phyloP scores from a whole-genome alignment of 1,284 basidiomycete species.

The Trametes versicolor region DNA sequence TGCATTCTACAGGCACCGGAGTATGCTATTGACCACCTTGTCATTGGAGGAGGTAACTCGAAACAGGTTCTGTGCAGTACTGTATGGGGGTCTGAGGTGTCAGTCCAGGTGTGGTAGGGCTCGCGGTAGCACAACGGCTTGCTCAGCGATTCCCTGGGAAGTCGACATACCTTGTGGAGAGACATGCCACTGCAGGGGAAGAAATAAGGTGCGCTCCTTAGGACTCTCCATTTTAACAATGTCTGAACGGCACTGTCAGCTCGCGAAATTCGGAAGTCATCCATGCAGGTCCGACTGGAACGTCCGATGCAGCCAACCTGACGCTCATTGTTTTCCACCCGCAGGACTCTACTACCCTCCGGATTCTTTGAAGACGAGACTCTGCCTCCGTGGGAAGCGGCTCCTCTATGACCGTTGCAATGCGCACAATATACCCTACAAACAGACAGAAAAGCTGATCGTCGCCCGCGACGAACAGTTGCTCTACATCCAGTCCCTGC shows the following conservation, averaged over 20 bases:
- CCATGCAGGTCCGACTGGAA: conserved; percentile 73
- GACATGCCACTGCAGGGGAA: conserved; percentile 78
- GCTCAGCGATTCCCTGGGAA: conserved; percentile 73
- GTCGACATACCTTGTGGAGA: conserved; percentile 88
- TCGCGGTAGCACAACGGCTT: conserved; percentile 86
- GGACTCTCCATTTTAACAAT: not conserved
- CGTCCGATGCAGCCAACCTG: not conserved
- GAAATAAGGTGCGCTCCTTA: conserved; percentile 75
- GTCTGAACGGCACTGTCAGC: conserved; percentile 50
- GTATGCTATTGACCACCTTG: conserved; percentile 84
- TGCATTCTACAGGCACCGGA: conserved; percentile 65
- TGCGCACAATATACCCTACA: conserved; percentile 71
- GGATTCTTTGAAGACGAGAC: conserved; percentile 85
- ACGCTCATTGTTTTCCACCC: not conserved
- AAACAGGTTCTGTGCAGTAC: not conserved
- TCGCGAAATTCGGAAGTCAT: conserved; percentile 97
- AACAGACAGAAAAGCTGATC: conserved; percentile 89
- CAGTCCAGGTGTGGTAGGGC: conserved; percentile 80
- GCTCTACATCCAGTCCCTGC: conserved; percentile 76
- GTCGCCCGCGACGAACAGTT: conserved; percentile 77
- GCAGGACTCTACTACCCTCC: conserved; percentile 86
- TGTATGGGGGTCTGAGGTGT: not conserved
- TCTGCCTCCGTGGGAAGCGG: conserved; percentile 90
- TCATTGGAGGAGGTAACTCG: conserved; percentile 87
- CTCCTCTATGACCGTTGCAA: conserved; percentile 86